Percentiles rank a stretch among this genome's conserved stretches.
These are phyloP conservation scores for Tetrahymena thermophila DNA, from an alignment of 73 alveolate species.

Conservation along the genomic window DNA sequence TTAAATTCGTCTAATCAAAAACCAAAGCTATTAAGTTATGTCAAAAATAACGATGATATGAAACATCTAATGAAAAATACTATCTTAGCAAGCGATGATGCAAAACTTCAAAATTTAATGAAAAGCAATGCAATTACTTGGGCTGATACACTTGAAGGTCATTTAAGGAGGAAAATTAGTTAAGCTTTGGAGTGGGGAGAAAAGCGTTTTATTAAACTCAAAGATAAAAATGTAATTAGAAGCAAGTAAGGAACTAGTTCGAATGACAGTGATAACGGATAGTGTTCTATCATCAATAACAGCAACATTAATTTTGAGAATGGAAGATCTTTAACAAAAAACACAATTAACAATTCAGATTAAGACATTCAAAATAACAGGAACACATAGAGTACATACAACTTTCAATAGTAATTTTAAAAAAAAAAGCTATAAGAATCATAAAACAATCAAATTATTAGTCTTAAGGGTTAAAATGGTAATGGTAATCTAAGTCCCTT, in stretches of 20 bases:
- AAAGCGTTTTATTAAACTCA: background rate
- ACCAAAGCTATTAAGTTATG: background rate
- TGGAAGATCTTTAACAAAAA: background rate
- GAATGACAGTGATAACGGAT: background rate
- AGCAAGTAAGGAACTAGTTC: background rate
- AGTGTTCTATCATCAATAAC: background rate
- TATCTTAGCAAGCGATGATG: background rate
- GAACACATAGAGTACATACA: background rate
- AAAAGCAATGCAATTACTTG: background rate
- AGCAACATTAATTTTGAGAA: background rate
- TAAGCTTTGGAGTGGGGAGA: background rate
- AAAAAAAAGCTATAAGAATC: background rate
- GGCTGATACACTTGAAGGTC: background rate
- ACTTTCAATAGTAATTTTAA: background rate
- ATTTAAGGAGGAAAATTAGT: background rate
- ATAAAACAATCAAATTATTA: background rate
- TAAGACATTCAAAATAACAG: background rate
- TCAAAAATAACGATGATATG: background rate
- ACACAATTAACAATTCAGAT: background rate
- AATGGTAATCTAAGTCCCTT: background rate
- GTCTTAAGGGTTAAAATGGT: background rate
- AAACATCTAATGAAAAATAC: background rate
- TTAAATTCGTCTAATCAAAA: background rate
- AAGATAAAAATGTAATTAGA: background rate
- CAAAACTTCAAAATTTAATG: background rate